Conservation (phyloP, 2,329 filamentous ascomycete genomes). For the Fusarium subtropicale region DNA sequence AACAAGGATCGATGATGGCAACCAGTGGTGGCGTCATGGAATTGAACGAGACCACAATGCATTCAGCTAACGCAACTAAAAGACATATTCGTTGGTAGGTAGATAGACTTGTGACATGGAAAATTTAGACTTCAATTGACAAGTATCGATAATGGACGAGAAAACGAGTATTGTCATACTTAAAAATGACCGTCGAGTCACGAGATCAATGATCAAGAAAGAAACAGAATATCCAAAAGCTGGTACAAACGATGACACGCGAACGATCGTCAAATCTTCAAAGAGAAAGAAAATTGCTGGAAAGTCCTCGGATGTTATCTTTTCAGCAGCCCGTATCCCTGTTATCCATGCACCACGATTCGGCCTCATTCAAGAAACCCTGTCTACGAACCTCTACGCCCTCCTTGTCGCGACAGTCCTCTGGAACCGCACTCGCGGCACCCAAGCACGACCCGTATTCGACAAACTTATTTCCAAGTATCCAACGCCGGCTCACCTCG, state of each 20-base stretch:
- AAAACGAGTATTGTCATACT: fast-evolving
- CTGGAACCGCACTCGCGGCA: constrained; percentile 29
- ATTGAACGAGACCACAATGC: fast-evolving
- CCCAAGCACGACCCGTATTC: constrained; percentile 20
- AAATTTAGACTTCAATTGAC: too few species aligned
- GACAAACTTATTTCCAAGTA: not conserved
- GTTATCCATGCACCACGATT: constrained; percentile 1
- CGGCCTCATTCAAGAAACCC: constrained; percentile 31
- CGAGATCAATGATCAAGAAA: constrained; percentile 17
- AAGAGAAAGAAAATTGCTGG: not conserved
- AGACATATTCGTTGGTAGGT: too few species aligned
- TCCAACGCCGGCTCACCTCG: constrained; percentile 3
- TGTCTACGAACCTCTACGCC: constrained; percentile 19
- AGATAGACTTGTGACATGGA: too few species aligned
- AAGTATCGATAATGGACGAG: too few species aligned
- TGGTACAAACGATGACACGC: fast-evolving
- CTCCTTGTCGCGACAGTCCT: constrained; percentile 31
- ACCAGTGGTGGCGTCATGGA: constrained; percentile 16
- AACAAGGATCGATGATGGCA: not conserved
- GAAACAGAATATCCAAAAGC: not conserved
- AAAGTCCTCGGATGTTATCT: not conserved
- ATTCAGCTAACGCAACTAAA: too few species aligned
- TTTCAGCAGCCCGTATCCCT: constrained; percentile 12
- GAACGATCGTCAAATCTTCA: not conserved
- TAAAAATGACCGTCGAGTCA: not conserved